Base-by-base conservation (phyloP, 371 early-diverging fungal genomes). In the Basidiobolus meristosporus region DNA sequence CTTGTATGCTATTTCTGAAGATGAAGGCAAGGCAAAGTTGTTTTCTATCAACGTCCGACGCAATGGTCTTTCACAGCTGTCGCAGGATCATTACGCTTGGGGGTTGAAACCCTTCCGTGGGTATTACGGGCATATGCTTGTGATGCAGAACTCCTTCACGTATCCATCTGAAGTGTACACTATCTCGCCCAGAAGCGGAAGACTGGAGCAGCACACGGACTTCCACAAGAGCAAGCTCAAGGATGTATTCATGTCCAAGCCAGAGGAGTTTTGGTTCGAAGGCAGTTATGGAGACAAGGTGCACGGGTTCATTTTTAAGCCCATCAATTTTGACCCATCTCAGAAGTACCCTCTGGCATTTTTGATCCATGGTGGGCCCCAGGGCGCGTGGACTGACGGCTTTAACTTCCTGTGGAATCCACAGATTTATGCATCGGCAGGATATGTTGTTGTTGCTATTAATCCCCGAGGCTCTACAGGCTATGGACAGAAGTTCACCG, bases 391-490 rank as follows among this genome's bases (percentile, higher is more conserved):
- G 45, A 12, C 6, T 10, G 29, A 45, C 22, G 10, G 16, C 6
- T 45, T 39, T 17, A 21, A 28, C 16, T 39, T 32, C 28, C 38
- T 39, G 9, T 45, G 45, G 45, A 85, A 88, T 52, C 76, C 76
- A 12, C 73, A 82, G 47, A 50, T 82, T 6, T 81, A 69, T 59
- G 70, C 83, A 1, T 66, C 62, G 23, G 73, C 75, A 3, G 87
- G 83, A 0, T 88, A 70, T 52, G 74, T 68, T 28, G 73, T 75
- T 3, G 70, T 80, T n/a, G 68, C 73, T 11, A 61, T 83, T 51
- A 84, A 88, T 45, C 70, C 70, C 19, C 76, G 76, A 38, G 89
- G 87, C 6, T 82, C 85, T 0, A 79, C 80, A 1, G 85, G 85
- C 15, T 88, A 82, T 39, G 85, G 86, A 12, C 77, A 79, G 49